Conservation (phyloP, 495 filamentous ascomycete species). For the Bombardia bombarda region DNA sequence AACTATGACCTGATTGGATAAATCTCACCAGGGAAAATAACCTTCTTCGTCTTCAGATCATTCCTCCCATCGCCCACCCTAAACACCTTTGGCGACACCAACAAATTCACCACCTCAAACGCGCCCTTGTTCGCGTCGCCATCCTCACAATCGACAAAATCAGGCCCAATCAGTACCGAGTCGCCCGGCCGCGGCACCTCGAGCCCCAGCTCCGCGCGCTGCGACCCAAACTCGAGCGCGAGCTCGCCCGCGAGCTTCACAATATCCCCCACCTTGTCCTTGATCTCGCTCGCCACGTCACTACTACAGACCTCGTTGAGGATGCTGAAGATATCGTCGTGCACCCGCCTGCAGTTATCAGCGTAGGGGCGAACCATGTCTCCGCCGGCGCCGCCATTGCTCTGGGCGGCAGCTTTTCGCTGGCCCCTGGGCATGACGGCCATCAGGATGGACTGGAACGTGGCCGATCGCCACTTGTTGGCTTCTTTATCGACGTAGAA, state of each 20-base stretch:
- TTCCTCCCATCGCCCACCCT: slow-evolving; percentile 18
- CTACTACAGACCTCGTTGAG: slow-evolving; percentile 3
- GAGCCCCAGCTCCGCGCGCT: slow-evolving; percentile 12
- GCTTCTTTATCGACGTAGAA: slow-evolving; percentile 13
- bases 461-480: slow-evolving; percentile 23
- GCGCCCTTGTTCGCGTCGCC: slow-evolving; percentile 5
- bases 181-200: slow-evolving; percentile 7
- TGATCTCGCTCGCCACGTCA: slow-evolving; percentile 5
- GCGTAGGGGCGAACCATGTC: not conserved
- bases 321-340: slow-evolving; percentile 3
- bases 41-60: slow-evolving; percentile 7
- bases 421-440: slow-evolving; percentile 4
- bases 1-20: slow-evolving; percentile 9
- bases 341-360: slow-evolving; percentile 4
- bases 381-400: not conserved
- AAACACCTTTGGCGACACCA: slow-evolving; percentile 14
- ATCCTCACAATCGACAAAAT: slow-evolving; percentile 19
- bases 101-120: slow-evolving; percentile 12
- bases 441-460: slow-evolving; percentile 18
- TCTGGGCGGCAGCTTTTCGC: not conserved
- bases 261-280: slow-evolving; percentile 9
- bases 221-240: slow-evolving; percentile 18
- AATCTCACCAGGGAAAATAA: slow-evolving; percentile 16
- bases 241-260: slow-evolving; percentile 13
- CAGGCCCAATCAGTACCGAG: slow-evolving; percentile 12